These are phyloP conservation scores for Penicillium egyptiacum DNA, from an alignment of 495 filamentous ascomycete genomes.

Conservation along the genomic window DNA sequence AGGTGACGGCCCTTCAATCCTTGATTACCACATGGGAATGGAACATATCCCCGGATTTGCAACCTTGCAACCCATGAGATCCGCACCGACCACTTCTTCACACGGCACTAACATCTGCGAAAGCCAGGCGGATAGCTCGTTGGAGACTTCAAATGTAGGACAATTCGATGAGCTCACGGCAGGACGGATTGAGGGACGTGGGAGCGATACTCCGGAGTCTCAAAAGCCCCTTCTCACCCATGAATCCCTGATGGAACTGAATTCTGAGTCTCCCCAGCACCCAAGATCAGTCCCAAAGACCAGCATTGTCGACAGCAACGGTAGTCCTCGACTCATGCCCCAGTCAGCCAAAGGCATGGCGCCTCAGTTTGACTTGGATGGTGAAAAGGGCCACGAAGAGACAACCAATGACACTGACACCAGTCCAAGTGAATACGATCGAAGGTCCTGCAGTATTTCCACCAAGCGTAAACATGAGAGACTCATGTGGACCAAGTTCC, in stretches of 20 bases:
- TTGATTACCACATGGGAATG: conserved; percentile 14
- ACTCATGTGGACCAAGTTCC: conserved; percentile 19
- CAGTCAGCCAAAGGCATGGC: neutral
- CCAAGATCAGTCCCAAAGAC: conserved; percentile 8
- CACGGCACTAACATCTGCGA: neutral
- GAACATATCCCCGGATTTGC: conserved; percentile 10
- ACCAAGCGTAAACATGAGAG: conserved; percentile 3
- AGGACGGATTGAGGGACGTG: neutral
- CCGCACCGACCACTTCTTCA: neutral
- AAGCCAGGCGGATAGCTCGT: conserved; percentile 6
- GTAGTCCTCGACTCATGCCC: conserved; percentile 28
- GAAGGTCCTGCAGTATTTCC: conserved; percentile 6
- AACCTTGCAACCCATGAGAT: neutral
- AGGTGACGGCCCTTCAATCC: conserved; percentile 1
- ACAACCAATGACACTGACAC: conserved; percentile 1
- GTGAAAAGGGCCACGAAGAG: neutral
- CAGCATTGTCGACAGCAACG: conserved; percentile 33
- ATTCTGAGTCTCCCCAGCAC: neutral
- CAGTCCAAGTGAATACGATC: conserved; percentile 16
- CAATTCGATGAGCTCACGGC: neutral
- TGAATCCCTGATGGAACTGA: conserved; percentile 1
- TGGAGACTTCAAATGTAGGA: conserved; percentile 1
- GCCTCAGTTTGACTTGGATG: neutral
- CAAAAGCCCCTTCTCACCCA: conserved; percentile 23
- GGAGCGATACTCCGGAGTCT: conserved; percentile 22